Evolutionary conservation across 805 yeast species (phyloP).

Genomic region (Starmerella gropengiesseri): DNA sequence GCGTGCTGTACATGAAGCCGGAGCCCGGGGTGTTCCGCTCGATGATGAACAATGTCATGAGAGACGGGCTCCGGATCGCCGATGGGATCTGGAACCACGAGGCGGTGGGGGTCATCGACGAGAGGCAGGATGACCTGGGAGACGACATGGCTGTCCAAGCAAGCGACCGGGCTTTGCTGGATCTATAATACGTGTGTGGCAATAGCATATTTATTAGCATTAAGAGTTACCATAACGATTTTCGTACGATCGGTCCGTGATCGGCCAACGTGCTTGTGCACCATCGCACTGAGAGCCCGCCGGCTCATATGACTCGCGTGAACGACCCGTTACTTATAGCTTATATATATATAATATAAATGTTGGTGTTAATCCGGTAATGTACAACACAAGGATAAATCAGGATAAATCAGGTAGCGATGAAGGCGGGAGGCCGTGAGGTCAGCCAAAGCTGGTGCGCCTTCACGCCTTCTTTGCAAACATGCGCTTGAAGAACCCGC

Average conservation of each 20-base stretch:
- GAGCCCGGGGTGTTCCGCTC: constrained; percentile 54
- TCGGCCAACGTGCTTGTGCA: too few relatives aligned
- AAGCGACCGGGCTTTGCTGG: constrained; percentile 29
- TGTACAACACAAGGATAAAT: too few relatives aligned
- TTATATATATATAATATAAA: background rate
- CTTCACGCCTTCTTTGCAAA: constrained; percentile 12
- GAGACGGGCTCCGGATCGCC: constrained; percentile 89
- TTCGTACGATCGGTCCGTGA: too few relatives aligned
- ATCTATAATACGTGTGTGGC: constrained; percentile 14
- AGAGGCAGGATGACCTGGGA: constrained; percentile 25
- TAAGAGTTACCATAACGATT: background rate
- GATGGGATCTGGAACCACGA: constrained; percentile 68
- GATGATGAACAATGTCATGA: constrained; percentile 80
- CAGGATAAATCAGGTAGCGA: too few relatives aligned
- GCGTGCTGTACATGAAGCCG: constrained; percentile 36
- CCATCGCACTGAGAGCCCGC: too few relatives aligned
- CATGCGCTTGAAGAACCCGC: constrained; percentile 22
- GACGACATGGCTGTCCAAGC: constrained; percentile 27
- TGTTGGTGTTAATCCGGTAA: background rate
- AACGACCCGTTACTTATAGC: too few relatives aligned
- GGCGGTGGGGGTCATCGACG: constrained; percentile 27
- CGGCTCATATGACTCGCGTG: too few relatives aligned
- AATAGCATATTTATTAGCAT: constrained; percentile 1
- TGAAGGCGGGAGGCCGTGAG: too few relatives aligned
- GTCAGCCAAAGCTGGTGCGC: background rate